Base-by-base conservation (phyloP, 768 basidiomycete species). In the Pleurotus djamor region DNA sequence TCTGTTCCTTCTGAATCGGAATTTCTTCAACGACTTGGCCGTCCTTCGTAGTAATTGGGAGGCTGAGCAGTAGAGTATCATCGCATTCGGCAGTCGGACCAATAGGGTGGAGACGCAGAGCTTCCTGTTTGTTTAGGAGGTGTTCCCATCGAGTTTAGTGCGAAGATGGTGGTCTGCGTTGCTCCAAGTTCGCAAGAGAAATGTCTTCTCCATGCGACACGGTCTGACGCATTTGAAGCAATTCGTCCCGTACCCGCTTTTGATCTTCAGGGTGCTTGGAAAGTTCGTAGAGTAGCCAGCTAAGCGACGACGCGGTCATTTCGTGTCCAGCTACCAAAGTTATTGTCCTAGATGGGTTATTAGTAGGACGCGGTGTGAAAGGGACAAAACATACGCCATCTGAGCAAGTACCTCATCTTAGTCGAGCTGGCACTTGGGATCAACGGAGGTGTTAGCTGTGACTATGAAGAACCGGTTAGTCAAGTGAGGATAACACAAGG, bases 161-260 rank as follows among this genome's bases (percentile, higher is more conserved):
- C 17, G 17, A 60, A 13, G 50, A 6, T 7, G 35, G 35, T 8
- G 35, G 13, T 21, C 33, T 4, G 44, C 6, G 36, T 5, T n/a
- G 60, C 68, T 84, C 81, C 60, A 83, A 72, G 64, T 84, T 81
- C 48, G 62, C 61, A 34, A 74, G 66, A 8, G 72, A 76, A 62
- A 80, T 78, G 82, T 61, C 6, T 79, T 63, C 10, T 80, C 76
- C 28, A 76, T 80, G 14, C 80, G 34, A 1, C 16, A 9, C 21
- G 14, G 13, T 17, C 57, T n/a, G 13, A 48, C 44, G n/a, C 5
- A 13, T 41, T 34, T 17, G 35, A 13, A n/a, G n/a, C n/a, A 43
- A 57, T 16, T 35, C 36, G 5, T 45, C 16, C 10, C 73, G 66
- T 2, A 74, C 65, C 49, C 64, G 63, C 21, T 61, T 63, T 60